Conservation (phyloP, 2,329 filamentous ascomycete genomes). For the Pezicula neosporulosa region DNA sequence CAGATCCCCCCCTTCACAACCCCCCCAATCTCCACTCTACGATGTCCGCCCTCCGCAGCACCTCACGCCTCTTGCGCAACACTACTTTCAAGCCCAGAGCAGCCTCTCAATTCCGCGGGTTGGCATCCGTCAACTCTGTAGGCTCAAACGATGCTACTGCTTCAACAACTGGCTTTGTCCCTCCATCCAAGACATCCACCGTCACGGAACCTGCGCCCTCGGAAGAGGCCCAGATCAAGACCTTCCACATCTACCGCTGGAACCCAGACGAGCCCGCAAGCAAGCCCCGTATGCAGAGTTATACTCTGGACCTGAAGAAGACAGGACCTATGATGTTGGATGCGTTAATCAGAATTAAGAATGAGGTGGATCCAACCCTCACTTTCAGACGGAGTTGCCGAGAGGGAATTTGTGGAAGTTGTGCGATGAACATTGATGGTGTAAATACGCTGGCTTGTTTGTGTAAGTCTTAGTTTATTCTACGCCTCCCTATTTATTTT, state of each 20-base stretch:
- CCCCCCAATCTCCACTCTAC: constrained; percentile 14
- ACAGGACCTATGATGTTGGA: constrained; percentile 98
- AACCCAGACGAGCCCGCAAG: constrained; percentile 87
- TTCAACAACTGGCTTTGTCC: constrained; percentile 1
- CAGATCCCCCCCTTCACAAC: constrained; percentile 17
- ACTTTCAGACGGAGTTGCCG: constrained; percentile 95
- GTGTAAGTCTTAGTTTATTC: constrained; percentile 61
- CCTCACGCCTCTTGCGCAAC: constrained; percentile 19
- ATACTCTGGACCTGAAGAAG: constrained; percentile 96
- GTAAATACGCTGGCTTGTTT: constrained; percentile 96
- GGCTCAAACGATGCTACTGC: background rate
- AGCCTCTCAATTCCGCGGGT: constrained; percentile 10
- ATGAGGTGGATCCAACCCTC: constrained; percentile 93
- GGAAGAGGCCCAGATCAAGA: constrained; percentile 73
- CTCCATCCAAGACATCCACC: constrained; percentile 17
- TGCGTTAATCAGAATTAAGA: constrained; percentile 97
- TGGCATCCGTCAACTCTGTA: constrained; percentile 16
- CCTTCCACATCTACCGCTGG: constrained; percentile 99
- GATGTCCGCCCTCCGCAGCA: constrained; percentile 22
- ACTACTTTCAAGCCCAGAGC: constrained; percentile 11
- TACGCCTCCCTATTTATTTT: background rate
- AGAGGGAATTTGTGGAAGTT: constrained; percentile 98
- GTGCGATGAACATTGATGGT: constrained; percentile 99
- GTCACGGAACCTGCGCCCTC: constrained; percentile 46
- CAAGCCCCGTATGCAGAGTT: constrained; percentile 95